phyloP scores from a whole-genome alignment of 768 basidiomycete species.

The Kwoniella sp. region DNA sequence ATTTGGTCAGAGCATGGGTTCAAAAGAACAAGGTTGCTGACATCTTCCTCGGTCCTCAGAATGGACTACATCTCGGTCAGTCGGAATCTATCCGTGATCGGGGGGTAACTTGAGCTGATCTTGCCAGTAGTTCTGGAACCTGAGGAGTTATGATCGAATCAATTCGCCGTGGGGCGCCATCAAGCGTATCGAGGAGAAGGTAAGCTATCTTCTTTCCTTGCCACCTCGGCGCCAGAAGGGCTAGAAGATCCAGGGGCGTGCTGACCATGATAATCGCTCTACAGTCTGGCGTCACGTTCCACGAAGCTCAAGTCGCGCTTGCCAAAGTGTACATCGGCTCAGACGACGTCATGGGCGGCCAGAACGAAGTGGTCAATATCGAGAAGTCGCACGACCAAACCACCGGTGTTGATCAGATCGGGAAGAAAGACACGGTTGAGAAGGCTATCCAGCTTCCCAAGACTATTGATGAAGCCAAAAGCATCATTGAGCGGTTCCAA shows the following conservation, averaged over 20 bases:
- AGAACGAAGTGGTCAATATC: slow-evolving; percentile 65
- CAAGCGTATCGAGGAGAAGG: slow-evolving; percentile 66
- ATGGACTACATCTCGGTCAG: slow-evolving; percentile 44
- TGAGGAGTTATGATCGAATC: slow-evolving; percentile 87
- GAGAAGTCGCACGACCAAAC: slow-evolving; percentile 59
- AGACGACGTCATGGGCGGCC: slow-evolving; percentile 56
- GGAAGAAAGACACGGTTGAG: slow-evolving; percentile 63
- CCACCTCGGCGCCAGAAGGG: not conserved
- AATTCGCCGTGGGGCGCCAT: slow-evolving; percentile 66
- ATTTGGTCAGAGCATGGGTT: not conserved
- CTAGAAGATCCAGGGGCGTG: not conserved
- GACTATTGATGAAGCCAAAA: slow-evolving; percentile 68
- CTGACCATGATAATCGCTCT: not conserved
- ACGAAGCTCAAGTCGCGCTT: slow-evolving; percentile 82
- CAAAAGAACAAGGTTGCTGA: slow-evolving; percentile 13
- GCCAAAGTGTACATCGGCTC: slow-evolving; percentile 54
- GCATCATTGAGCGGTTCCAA: slow-evolving; percentile 74
- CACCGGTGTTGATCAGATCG: slow-evolving; percentile 62
- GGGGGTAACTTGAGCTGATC: slow-evolving; percentile 14
- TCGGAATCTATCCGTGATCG: not conserved
- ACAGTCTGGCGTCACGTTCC: slow-evolving; percentile 76
- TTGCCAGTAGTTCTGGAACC: slow-evolving; percentile 70
- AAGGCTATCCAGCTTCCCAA: slow-evolving; percentile 70
- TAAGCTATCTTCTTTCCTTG: slow-evolving; percentile 19
- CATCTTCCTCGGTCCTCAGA: slow-evolving; percentile 14